Base-by-base conservation (phyloP, 2,329 filamentous ascomycete genomes). In the Colletotrichum brevisporum region DNA sequence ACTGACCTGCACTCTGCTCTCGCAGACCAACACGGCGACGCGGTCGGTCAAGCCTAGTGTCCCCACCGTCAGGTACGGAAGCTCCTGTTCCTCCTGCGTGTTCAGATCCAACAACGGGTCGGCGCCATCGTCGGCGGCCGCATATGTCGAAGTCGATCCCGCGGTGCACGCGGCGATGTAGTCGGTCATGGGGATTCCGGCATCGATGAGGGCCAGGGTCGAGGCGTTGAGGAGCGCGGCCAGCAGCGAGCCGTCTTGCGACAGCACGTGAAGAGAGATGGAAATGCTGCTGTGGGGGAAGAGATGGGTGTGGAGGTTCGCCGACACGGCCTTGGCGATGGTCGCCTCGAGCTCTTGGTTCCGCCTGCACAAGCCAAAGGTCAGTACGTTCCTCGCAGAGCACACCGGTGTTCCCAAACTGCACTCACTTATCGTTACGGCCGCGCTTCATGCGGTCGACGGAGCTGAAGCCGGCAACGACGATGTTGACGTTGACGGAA, bases 161-260 rank as follows among this genome's bases (percentile, higher is more conserved):
- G 94, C 93, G 0, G 95, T 97, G 81, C 94, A 97, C 6, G 95
- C 94, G 24, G 91, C 90, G 3, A 98, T 88, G 78, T 98, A 97
- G 77, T 97, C 94, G 3, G 91, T 90, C 95, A 98, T 98, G 26
- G 96, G 96, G 21, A 99, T 92, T 60, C 96, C 96, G 0, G 96
- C 96, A 78, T 99, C 96, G 71, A 98, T 91, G 24, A 98, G 89
- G 0, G 96, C 96, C 13, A 99, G 89, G 0, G 95, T 97, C 0
- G 93, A 89, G 4, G 96, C 96, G 76, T 99, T 99, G 74, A 98
- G 85, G 53, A 95, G 94, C 0, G 94, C 92, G 0, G 95, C 94
- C 21, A 99, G 90, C 3, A 98, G 87, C 0, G 93, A 95, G 31
- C 96, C 96, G 79, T 99, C 96, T 74, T 97, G 91, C 0, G 92